Evolutionary conservation across 2,329 filamentous ascomycete genomes (phyloP).

Genomic region (Moelleriella libera): DNA sequence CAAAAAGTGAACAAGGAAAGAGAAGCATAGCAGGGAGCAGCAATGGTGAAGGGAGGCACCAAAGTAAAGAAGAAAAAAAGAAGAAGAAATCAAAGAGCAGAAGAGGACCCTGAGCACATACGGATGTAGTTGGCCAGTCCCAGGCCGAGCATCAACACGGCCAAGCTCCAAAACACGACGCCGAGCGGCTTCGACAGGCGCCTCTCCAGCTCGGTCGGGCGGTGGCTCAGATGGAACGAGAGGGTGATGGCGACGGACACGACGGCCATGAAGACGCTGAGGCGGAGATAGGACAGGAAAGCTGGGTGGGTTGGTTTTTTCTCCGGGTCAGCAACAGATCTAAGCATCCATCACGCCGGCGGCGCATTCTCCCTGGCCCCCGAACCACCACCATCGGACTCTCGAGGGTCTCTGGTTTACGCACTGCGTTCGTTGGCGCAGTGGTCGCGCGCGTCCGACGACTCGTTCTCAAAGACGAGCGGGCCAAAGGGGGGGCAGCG

Average conservation of each 20-base stretch:
- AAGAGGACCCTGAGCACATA: slow-evolving; percentile 18
- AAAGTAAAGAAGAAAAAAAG: neutral
- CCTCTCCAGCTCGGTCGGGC: slow-evolving; percentile 57
- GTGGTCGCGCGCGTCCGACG: slow-evolving; percentile 63
- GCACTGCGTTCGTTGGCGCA: slow-evolving; percentile 64
- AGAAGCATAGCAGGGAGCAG: too few relatives aligned
- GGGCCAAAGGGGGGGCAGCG: slow-evolving; percentile 50
- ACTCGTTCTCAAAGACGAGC: slow-evolving; percentile 60
- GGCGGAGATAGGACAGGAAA: slow-evolving; percentile 82
- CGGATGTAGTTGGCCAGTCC: slow-evolving; percentile 82
- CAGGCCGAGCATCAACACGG: slow-evolving; percentile 59
- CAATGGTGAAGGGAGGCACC: too few relatives aligned
- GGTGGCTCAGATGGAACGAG: slow-evolving; percentile 75
- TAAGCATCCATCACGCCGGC: too few relatives aligned
- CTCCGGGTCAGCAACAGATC: neutral
- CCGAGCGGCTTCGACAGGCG: slow-evolving; percentile 74
- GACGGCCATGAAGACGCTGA: slow-evolving; percentile 82
- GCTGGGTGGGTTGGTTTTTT: slow-evolving; percentile 20
- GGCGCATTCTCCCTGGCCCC: too few relatives aligned
- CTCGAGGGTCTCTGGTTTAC: slow-evolving; percentile 3
- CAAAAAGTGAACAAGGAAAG: too few relatives aligned
- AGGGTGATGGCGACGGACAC: slow-evolving; percentile 83
- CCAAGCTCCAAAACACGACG: slow-evolving; percentile 73
- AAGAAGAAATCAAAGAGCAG: too few relatives aligned
- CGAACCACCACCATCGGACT: neutral